A percentile compares a stretch with the other conserved stretches of the same genome.
Evolutionary conservation across 495 filamentous ascomycete species (phyloP).

Genomic region (Talaromyces trachyspermus): DNA sequence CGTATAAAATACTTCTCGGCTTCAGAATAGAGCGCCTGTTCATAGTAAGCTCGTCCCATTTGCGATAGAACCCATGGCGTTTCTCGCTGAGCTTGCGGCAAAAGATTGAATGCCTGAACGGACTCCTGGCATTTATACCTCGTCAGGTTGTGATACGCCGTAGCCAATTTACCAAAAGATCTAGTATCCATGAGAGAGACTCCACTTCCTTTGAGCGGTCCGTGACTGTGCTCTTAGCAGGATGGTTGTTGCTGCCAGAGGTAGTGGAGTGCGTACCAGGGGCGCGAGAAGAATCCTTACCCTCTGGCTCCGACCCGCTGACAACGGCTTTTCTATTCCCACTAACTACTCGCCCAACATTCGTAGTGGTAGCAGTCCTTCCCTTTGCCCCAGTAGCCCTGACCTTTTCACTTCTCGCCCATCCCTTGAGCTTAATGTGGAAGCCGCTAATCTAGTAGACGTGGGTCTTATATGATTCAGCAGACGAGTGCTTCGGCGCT

Average conservation of each 20-base stretch:
- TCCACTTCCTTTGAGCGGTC: constrained; percentile 62
- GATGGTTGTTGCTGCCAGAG: constrained; percentile 22
- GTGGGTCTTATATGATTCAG: constrained; percentile 63
- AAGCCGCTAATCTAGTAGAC: constrained; percentile 44
- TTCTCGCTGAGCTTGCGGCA: constrained; percentile 71
- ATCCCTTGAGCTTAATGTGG: constrained; percentile 48
- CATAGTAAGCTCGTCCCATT: constrained; percentile 82
- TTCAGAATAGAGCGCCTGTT: constrained; percentile 74
- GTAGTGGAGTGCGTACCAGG: constrained; percentile 16
- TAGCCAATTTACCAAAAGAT: constrained; percentile 78
- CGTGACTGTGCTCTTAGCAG: constrained; percentile 17
- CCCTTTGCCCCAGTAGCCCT: constrained; percentile 56
- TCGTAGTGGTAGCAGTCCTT: constrained; percentile 47
- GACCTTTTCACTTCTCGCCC: constrained; percentile 69
- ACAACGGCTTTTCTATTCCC: constrained; percentile 61
- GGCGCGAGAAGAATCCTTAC: constrained; percentile 43
- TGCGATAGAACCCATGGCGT: constrained; percentile 93
- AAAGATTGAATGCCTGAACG: constrained; percentile 57
- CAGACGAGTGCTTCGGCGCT: constrained; percentile 71
- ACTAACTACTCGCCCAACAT: constrained; percentile 76
- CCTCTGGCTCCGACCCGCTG: constrained; percentile 61
- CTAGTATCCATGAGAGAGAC: constrained; percentile 66
- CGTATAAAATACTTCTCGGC: constrained; percentile 78
- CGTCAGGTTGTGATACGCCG: constrained; percentile 65
- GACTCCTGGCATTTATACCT: constrained; percentile 75